Evolutionary conservation across 495 filamentous ascomycete species (phyloP), one percentile per base, ranked within the genome.

Genomic region (Lentithecium fluviatile): DNA sequence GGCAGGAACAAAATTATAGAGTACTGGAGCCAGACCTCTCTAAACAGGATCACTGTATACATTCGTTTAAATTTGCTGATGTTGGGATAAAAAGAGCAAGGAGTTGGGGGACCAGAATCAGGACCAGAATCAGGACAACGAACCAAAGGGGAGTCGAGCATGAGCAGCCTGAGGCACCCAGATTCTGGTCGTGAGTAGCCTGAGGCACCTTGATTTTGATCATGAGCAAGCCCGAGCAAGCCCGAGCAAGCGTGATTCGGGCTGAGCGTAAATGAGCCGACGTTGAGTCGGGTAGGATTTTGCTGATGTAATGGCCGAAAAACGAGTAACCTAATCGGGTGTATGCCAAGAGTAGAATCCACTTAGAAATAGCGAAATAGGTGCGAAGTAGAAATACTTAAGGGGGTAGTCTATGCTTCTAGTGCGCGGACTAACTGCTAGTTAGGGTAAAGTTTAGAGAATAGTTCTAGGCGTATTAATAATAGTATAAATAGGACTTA

Each of bases 251-350:
- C 36, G 7, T 38, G 15, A 38, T 38, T 38, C 42, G 23, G 29
- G 17, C 42, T 62, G 45, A 62, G 59, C 42, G 42, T n/a, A 43
- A 38, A 32, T 62, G 45, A 62, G 59, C 59, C 34, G 32, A 62
- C 23, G 32, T 62, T 62, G 52, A 56, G 59, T 29, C 52, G 59
- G 56, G 59, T 49, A 62, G 50, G 59, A 62, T 62, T 62, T 62
- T 56, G 59, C 59, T 56, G 19, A 49, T 62, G 43, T 62, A 62
- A 62, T 56, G 32, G 20, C 12, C 40, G 17, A 55, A 56, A 38
- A 62, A 20, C 21, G 52, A 49, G 23, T 50, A 56, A 56, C 59
- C 37, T 36, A 54, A 4, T 49, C 24, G 42, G 45, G 5, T 32
- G 54, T 58, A 58, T 58, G 42, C 43, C 6, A 23, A 49, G 42